phyloP scores from a whole-genome alignment of 768 basidiomycete species.

The Psilocybe cyanescens region DNA sequence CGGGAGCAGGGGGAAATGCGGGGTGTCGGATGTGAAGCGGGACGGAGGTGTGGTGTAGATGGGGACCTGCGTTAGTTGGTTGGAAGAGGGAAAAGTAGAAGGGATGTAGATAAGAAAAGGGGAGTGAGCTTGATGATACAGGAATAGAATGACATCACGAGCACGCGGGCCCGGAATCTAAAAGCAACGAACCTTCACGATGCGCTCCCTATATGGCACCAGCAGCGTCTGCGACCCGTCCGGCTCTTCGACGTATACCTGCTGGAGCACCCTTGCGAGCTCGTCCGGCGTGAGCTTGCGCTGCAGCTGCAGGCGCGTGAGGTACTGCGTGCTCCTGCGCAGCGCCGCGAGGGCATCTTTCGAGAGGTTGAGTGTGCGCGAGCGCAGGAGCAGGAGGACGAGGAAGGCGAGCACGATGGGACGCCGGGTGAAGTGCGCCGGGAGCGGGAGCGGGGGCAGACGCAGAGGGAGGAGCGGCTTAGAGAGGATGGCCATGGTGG shows the following conservation, averaged over 20 bases:
- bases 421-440: constrained; percentile 18
- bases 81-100: not conserved
- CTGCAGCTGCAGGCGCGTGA: constrained; percentile 16
- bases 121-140: not conserved
- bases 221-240: constrained; percentile 68
- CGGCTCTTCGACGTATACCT: constrained; percentile 62
- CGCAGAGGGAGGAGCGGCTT: constrained; percentile 15
- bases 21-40: constrained; percentile 54
- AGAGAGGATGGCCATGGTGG: constrained; percentile 9
- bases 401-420: constrained; percentile 47
- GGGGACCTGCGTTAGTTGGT: constrained; percentile 34
- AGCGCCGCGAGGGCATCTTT: constrained; percentile 31
- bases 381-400: constrained; percentile 54
- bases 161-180: not conserved
- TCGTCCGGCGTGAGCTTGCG: constrained; percentile 41
- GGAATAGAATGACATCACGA: not conserved
- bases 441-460: constrained; percentile 23
- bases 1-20: constrained; percentile 64
- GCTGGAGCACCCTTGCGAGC: constrained; percentile 53
- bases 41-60: constrained; percentile 51
- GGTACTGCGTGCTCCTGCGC: constrained; percentile 19
- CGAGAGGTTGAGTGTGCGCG: constrained; percentile 41
- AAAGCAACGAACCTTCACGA: constrained; percentile 58
- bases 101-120: too few species aligned
- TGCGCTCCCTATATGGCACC: constrained; percentile 64